Percentiles rank a stretch among this genome's conserved stretches.
Conservation (phyloP, 1,284 basidiomycete species). For the Puccinia coronata region DNA sequence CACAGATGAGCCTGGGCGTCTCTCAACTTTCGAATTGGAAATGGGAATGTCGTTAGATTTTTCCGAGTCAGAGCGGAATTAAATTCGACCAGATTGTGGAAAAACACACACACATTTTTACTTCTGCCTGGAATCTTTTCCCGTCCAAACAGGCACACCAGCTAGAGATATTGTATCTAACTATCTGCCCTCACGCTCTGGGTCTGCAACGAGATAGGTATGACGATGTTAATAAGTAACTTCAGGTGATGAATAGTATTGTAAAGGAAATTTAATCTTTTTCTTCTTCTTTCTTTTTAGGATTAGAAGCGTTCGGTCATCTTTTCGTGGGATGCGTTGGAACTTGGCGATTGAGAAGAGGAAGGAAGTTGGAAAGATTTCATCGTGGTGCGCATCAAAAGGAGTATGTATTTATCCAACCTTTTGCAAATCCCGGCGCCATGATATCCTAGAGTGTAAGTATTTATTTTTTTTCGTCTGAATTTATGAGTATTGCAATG, state of each 20-base stretch:
- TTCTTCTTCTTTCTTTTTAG: no score
- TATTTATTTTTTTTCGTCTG: not conserved
- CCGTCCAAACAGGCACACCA: no score
- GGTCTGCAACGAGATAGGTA: no score
- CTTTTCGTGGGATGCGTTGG: not conserved
- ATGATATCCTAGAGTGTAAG: not conserved
- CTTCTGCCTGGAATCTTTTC: no score
- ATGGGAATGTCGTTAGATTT: not conserved
- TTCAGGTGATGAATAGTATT: no score
- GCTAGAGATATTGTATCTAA: no score
- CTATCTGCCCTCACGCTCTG: no score
- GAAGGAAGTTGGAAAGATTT: not conserved
- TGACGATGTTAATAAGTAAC: no score
- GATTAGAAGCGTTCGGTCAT: not conserved
- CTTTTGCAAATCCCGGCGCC: conserved; percentile 18
- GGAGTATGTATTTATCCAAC: not conserved
- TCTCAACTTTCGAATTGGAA: conserved; percentile 7
- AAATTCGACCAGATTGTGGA: no score
- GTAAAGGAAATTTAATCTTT: no score
- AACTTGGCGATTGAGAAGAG: not conserved
- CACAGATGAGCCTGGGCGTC: not conserved
- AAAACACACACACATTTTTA: no score
- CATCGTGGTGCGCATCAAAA: not conserved
- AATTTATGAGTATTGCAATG: not conserved
- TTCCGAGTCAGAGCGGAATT: not conserved